phyloP scores from a whole-genome alignment of 805 yeast genomes.

The Myxozyma mucilagina region DNA sequence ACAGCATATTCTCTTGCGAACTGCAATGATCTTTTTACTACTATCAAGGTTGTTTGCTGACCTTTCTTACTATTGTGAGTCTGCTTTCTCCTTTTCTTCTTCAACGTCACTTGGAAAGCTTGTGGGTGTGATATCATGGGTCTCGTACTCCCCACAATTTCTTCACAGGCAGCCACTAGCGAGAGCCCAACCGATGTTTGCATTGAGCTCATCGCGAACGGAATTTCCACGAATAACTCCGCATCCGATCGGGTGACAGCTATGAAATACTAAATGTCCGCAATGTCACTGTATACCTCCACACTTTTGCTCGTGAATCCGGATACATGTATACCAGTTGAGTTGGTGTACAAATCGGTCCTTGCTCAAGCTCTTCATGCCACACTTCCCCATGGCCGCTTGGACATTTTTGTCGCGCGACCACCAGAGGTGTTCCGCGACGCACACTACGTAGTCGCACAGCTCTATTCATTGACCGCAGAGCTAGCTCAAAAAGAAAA shows the following conservation, averaged over 20 bases:
- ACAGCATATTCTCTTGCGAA: too few species aligned
- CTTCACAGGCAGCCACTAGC: too few species aligned
- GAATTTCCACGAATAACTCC: background rate
- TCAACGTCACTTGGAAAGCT: too few species aligned
- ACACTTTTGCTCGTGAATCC: conserved; percentile 35
- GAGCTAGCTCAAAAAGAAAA: conserved; percentile 26
- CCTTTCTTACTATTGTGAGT: too few species aligned
- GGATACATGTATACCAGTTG: conserved; percentile 25
- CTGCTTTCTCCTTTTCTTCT: too few species aligned
- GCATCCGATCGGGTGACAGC: background rate
- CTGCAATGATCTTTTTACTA: too few species aligned
- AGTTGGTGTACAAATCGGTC: conserved; percentile 32
- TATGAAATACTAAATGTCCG: background rate
- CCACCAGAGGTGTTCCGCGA: conserved; percentile 35
- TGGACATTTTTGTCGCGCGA: conserved; percentile 37
- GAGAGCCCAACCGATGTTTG: too few species aligned
- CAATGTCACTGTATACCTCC: conserved; percentile 33
- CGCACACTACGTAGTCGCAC: conserved; percentile 34
- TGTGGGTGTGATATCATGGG: too few species aligned
- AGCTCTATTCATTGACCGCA: conserved; percentile 35
- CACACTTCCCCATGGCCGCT: conserved; percentile 37
- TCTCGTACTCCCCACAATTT: too few species aligned
- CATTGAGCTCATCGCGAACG: too few species aligned
- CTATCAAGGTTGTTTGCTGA: too few species aligned
- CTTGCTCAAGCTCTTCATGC: conserved; percentile 36